Base-by-base conservation (phyloP, 169 alveolate genomes). In the Neospora caninum region DNA sequence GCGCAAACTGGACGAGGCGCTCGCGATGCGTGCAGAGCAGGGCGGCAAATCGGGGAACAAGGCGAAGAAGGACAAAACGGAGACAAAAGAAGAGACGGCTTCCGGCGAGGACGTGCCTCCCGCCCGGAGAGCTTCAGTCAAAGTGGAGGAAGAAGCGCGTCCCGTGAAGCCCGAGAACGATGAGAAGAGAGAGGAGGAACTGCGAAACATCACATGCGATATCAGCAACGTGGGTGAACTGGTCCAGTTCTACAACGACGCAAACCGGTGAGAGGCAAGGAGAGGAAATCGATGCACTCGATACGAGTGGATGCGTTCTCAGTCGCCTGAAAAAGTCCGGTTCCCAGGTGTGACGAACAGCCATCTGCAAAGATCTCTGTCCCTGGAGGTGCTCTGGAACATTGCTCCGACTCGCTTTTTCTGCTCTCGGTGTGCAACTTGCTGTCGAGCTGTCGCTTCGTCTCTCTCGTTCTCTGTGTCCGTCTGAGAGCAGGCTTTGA, bases 201-300 rank as follows among this genome's bases (percentile, higher is more conserved):
- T 82, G 69, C 64, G 67, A 29, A 82, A 49, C 39, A 82, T 82
- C 89, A 38, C 49, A 25, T 53, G 88, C 29, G 98, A 98, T 87
- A 94, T 97, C 88, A 94, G 97, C 80, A 97, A 97, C 93, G 97
- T 97, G 39, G 95, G 97, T 64, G 99, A 98, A 95, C 97, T 98
- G 94, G 96, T 98, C 42, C 96, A 98, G 92, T 99, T 98, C 95
- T 99, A 99, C 97, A 99, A 99, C 95, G 98, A 98, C 93, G 99
- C 99, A 22, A 99, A 99, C 95, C 13, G 95, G 95, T 54, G 88
- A 43, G 34, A 38, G 41, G 41, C 22, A 13, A 34, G 22, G n/a
- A n/a, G n/a, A n/a, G n/a, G n/a, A n/a, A n/a, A n/a, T n/a, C n/a
- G n/a, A n/a, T n/a, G n/a, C n/a, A n/a, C n/a, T n/a, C n/a, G n/a